Evolutionary conservation across 345 rosid species (phyloP).

Genomic region (Corchorus capsularis): DNA sequence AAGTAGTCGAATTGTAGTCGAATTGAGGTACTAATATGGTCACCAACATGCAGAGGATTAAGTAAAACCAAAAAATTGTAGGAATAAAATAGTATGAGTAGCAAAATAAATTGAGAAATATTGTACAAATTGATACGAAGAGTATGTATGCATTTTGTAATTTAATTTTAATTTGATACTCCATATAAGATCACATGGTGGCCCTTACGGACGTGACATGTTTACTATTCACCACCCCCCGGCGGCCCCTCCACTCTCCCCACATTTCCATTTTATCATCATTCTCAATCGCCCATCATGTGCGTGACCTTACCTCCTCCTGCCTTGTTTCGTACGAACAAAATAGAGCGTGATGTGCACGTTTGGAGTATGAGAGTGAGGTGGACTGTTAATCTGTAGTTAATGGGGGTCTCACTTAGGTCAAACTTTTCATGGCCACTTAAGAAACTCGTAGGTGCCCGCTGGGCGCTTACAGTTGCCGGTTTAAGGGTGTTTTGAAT

Average conservation of each 20-base stretch:
- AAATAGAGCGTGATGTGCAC: neutral
- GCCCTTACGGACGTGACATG: slow-evolving; percentile 31
- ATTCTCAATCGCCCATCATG: neutral
- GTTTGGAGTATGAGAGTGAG: neutral
- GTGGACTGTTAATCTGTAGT: neutral
- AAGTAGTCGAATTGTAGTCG: too few species aligned
- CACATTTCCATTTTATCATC: neutral
- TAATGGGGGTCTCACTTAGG: neutral
- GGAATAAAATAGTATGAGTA: too few species aligned
- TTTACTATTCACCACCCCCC: slow-evolving; percentile 25
- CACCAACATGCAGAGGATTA: too few species aligned
- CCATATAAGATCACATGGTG: slow-evolving; percentile 30
- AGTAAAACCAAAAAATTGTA: too few species aligned
- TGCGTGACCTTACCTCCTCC: neutral
- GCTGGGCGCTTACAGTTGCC: neutral
- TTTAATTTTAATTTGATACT: too few species aligned
- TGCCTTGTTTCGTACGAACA: too few species aligned
- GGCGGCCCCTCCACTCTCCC: slow-evolving; percentile 38
- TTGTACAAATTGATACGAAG: neutral
- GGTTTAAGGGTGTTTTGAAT: neutral
- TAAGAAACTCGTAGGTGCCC: neutral
- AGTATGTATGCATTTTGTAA: neutral
- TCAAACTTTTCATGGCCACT: neutral
- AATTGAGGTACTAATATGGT: too few species aligned
- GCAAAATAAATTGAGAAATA: too few species aligned